Percentiles rank a stretch among this genome's conserved stretches.
Conservation (phyloP, 139 green algal species). For the Closterium sp. region DNA sequence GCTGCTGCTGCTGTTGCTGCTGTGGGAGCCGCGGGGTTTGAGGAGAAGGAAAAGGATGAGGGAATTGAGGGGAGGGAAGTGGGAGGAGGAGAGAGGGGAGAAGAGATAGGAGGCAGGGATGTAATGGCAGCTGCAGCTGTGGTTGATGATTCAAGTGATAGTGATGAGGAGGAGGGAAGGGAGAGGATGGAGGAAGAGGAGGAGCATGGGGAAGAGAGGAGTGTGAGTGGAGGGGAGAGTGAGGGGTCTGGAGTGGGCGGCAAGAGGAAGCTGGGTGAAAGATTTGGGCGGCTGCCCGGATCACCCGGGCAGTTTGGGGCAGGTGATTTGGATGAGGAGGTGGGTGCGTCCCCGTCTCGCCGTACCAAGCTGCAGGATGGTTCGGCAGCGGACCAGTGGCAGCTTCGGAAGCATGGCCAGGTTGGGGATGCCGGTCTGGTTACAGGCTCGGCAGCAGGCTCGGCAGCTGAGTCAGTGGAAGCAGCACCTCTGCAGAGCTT, state of each 20-base stretch:
- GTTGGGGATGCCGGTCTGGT: background rate
- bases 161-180: background rate
- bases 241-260: background rate
- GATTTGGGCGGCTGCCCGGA: background rate
- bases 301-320: background rate
- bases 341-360: background rate
- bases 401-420: background rate
- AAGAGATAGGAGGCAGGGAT: background rate
- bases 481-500: background rate
- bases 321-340: background rate
- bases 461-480: too few relatives aligned
- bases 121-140: background rate
- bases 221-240: background rate
- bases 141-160: background rate
- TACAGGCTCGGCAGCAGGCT: background rate
- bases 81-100: background rate
- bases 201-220: background rate
- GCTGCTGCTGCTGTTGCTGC: background rate
- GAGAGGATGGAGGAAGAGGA: background rate
- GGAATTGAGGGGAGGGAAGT: background rate
- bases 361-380: background rate
- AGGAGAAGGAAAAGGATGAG: background rate
- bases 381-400: background rate
- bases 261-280: background rate
- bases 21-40: background rate